These are phyloP conservation scores for Neoscytalidium dimidiatum DNA, from an alignment of 2,329 filamentous ascomycete genomes.

Conservation along the genomic window DNA sequence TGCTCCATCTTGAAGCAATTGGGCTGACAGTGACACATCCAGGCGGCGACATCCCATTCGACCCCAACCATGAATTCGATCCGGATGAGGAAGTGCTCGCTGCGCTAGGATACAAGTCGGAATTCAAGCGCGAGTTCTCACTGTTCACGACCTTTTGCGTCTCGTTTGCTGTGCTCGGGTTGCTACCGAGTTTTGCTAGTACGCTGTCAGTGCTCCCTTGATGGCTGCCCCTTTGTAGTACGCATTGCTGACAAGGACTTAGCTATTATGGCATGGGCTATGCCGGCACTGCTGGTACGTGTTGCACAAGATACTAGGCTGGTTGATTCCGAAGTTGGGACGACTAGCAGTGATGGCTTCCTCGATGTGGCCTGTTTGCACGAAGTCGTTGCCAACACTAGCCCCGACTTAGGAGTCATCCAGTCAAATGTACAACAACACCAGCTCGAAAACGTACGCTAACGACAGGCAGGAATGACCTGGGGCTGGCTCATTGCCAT, in stretches of 20 bases:
- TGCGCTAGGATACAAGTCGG: constrained; percentile 63
- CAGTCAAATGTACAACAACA: no score
- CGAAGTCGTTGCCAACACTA: no score
- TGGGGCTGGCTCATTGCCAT: constrained; percentile 78
- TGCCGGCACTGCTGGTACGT: constrained; percentile 43
- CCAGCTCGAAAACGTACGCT: constrained; percentile 6
- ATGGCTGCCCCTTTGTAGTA: not conserved
- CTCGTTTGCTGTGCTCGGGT: constrained; percentile 70
- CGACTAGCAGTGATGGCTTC: no score
- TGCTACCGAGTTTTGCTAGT: constrained; percentile 70
- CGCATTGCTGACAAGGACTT: not conserved
- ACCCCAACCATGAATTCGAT: constrained; percentile 46
- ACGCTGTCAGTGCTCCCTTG: constrained; percentile 49
- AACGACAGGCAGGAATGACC: constrained; percentile 61
- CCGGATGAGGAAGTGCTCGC: constrained; percentile 64
- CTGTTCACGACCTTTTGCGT: constrained; percentile 76
- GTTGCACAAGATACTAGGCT: no score
- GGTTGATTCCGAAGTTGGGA: no score
- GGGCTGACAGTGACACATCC: not conserved
- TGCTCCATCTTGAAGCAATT: no score
- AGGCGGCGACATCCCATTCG: constrained; percentile 52
- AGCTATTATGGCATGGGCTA: constrained; percentile 65
- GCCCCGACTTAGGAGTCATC: no score
- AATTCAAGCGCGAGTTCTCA: constrained; percentile 71
- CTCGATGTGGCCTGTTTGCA: no score